Percentiles rank a stretch among this genome's conserved stretches.
These are phyloP conservation scores for Nigrograna mackinnonii DNA, from an alignment of 2,329 filamentous ascomycete species.

Conservation along the genomic window DNA sequence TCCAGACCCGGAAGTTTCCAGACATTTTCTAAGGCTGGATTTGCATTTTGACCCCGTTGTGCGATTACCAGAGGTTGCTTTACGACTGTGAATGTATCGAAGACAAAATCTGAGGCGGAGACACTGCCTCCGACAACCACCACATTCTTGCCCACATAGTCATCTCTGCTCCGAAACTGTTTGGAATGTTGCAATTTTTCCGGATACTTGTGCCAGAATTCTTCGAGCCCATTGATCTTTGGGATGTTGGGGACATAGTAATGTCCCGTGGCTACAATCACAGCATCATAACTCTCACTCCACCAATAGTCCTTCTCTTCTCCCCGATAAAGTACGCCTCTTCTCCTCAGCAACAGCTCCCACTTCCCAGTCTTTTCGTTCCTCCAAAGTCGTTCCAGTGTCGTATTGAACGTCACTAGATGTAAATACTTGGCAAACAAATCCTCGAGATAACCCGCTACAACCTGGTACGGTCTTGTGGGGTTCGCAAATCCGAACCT, in stretches of 20 bases:
- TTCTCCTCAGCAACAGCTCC: conserved; percentile 29
- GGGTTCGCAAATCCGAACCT: conserved; percentile 8
- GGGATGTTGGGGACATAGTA: conserved; percentile 73
- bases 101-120: conserved; percentile 13
- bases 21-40: conserved; percentile 6
- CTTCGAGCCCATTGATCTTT: conserved; percentile 59
- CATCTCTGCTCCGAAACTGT: conserved; percentile 8
- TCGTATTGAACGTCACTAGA: conserved; percentile 42
- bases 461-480: conserved; percentile 7
- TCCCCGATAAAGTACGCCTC: conserved; percentile 3
- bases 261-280: conserved; percentile 77
- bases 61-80: conserved; percentile 11
- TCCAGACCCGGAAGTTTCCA: conserved; percentile 12
- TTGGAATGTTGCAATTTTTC: conserved; percentile 62
- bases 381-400: conserved; percentile 27
- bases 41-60: conserved; percentile 8
- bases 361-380: conserved; percentile 19
- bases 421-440: conserved; percentile 23
- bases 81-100: conserved; percentile 9
- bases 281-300: conserved; percentile 61
- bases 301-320: conserved; percentile 37
- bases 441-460: conserved; percentile 11
- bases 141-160: conserved; percentile 14
- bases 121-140: conserved; percentile 15
- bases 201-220: conserved; percentile 64